Evolutionary conservation across 331 rosid species (phyloP), one percentile per base, ranked within the genome.

Genomic region (Malus hybrid): DNA sequence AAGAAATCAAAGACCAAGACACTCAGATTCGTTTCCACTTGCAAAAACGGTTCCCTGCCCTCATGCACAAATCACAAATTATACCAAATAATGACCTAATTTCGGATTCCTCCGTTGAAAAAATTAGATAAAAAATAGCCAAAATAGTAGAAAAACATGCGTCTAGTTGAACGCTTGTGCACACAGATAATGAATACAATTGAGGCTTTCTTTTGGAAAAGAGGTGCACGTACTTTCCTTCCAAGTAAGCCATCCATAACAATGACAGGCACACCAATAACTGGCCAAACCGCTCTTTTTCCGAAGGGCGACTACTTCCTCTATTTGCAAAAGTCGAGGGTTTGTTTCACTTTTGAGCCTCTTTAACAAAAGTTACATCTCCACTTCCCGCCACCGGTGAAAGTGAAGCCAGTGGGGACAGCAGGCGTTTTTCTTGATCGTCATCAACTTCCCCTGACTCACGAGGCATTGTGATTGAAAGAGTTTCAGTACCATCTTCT

Each of bases 371-470:
- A 68, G 77, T 67, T 74, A 87, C 84, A 48, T 89, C 93, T 13
- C 81, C 89, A 6, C 50, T 57, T 67, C 86, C 84, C 55, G 77
- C 30, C 7, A 79, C 10, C 4, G 87, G 78, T 3, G 86, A 66
- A 57, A 82, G 74, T 32, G 80, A 81, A 69, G 80, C 67, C 63
- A 83, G 13, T 13, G 91, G 83, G 22, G 88, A 71, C 70, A 94
- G 89, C 81, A 89, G 86, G 42, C 75, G 81, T 74, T 81, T 95
- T 77, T 87, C 96, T 74, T 85, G 97, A 19, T 87, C 88, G 4
- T 90, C 89, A n/a, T 87, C 84, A 19, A 88, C 71, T 74, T 90
- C 93, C 61, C 77, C 71, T 1, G 85, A 82, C 48, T 39, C 85
- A 6, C 68, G 79, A 28, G 89, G 86, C 18, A 93, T 79, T 80